Percentiles rank a stretch among this genome's conserved stretches.
Evolutionary conservation across 2,329 filamentous ascomycete genomes (phyloP).

Genomic region (Pseudohalonectria lignicola): DNA sequence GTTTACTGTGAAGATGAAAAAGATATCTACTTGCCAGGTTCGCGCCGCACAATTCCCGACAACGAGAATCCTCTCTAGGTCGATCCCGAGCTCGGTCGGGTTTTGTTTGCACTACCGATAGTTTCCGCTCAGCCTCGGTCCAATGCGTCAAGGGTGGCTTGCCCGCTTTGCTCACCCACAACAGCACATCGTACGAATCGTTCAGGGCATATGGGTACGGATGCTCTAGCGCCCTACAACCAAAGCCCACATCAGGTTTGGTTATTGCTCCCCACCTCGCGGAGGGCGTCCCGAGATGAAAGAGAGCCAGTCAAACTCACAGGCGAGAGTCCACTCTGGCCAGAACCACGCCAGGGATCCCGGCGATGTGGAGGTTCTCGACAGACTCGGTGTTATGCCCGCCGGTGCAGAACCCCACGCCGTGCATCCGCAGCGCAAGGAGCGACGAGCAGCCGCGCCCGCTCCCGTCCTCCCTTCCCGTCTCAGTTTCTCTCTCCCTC

Average conservation of each 20-base stretch:
- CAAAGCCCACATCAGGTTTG: no score
- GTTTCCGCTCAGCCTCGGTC: no score
- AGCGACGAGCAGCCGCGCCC: conserved; percentile 11
- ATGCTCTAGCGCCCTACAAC: conserved; percentile 35
- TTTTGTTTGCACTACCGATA: conserved; percentile 31
- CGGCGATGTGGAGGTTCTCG: conserved; percentile 22
- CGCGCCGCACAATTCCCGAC: conserved; percentile 38
- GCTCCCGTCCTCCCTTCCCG: conserved; percentile 6
- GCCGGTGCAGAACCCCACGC: conserved; percentile 22
- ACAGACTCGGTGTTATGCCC: conserved; percentile 21
- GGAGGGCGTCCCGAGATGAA: no score
- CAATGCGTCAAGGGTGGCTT: no score
- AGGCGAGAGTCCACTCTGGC: conserved; percentile 25
- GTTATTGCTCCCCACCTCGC: no score
- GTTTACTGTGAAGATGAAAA: no score
- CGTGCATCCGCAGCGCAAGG: conserved; percentile 22
- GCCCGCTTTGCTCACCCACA: conserved; percentile 20
- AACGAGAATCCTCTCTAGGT: conserved; percentile 27
- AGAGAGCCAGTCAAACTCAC: conserved; percentile 12
- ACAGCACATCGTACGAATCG: conserved; percentile 37
- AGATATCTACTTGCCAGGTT: conserved; percentile 25
- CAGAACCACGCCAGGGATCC: conserved; percentile 20
- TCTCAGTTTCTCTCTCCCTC: not conserved
- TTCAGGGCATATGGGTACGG: conserved; percentile 36
- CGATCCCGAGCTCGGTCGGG: conserved; percentile 23